These are phyloP conservation scores for Pelargonium fulgidum DNA, from an alignment of 441 rosid genomes.

Conservation along the genomic window DNA sequence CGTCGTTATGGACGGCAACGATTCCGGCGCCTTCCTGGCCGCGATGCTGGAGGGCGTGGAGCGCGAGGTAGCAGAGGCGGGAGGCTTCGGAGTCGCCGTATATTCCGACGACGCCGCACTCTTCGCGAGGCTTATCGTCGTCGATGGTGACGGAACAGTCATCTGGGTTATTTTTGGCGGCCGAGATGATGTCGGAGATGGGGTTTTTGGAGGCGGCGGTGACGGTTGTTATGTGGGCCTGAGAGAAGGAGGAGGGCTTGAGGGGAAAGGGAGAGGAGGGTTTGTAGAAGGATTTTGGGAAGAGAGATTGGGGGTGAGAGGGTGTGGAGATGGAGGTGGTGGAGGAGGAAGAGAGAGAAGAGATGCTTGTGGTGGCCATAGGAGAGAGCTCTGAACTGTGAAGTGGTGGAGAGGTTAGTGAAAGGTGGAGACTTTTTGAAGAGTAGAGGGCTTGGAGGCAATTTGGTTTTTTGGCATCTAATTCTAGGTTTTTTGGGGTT, in stretches of 20 bases:
- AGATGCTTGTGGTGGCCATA: neutral
- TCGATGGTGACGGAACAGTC: neutral
- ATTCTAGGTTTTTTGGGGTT: no score
- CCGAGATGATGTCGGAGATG: neutral
- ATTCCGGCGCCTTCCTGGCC: slow-evolving; percentile 98
- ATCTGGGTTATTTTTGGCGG: slow-evolving; percentile 9
- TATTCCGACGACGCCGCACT: slow-evolving; percentile 94
- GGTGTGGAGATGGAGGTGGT: slow-evolving; percentile 12
- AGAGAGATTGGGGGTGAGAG: neutral
- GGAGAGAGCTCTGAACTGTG: neutral
- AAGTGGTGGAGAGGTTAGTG: neutral
- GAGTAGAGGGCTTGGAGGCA: neutral
- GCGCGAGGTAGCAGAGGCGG: slow-evolving; percentile 80
- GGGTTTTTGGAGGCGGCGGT: slow-evolving; percentile 1
- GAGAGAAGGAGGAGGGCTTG: neutral
- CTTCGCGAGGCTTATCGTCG: slow-evolving; percentile 84
- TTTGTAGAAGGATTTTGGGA: neutral
- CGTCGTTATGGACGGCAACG: slow-evolving; percentile 44
- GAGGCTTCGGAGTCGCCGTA: slow-evolving; percentile 88
- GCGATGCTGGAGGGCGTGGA: slow-evolving; percentile 85
- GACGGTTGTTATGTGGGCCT: neutral
- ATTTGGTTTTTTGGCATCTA: no score
- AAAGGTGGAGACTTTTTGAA: neutral
- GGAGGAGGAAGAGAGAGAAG: neutral
- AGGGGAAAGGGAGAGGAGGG: slow-evolving; percentile 7